Percentiles rank a stretch among this genome's conserved stretches.
phyloP scores from a whole-genome alignment of 2,329 filamentous ascomycete genomes.

The Ceratocystis cacaofunesta region DNA sequence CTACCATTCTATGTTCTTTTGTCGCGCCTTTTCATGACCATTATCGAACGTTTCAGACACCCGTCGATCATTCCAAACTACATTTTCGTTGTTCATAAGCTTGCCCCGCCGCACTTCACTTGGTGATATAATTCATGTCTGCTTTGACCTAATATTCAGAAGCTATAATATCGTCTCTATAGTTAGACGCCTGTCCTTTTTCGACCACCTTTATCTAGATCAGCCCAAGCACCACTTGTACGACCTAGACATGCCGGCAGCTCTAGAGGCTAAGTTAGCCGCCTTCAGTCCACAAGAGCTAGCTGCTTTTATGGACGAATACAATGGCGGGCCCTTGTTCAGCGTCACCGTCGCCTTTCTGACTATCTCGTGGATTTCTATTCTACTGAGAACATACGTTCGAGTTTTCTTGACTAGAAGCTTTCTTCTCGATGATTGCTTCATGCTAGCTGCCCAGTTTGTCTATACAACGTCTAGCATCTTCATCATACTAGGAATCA shows the following conservation, averaged over 20 bases:
- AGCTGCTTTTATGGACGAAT: slow-evolving; percentile 24
- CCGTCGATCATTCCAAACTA: background rate
- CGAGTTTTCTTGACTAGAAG: slow-evolving; percentile 30
- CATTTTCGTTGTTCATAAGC: background rate
- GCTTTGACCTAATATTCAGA: background rate
- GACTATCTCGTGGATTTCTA: slow-evolving; percentile 29
- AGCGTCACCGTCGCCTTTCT: slow-evolving; percentile 27
- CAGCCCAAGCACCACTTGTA: background rate
- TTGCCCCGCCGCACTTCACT: background rate
- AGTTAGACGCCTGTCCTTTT: background rate
- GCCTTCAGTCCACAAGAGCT: background rate
- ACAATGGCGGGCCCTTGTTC: slow-evolving; percentile 28
- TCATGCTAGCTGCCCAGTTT: slow-evolving; percentile 33
- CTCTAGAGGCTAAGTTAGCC: background rate
- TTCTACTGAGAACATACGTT: slow-evolving; percentile 32
- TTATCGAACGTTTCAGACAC: background rate
- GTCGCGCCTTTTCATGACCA: background rate
- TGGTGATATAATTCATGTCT: background rate
- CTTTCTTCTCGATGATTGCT: slow-evolving; percentile 38
- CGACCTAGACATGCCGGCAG: background rate
- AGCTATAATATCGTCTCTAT: background rate
- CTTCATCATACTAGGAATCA: slow-evolving; percentile 32
- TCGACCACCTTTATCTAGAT: background rate
- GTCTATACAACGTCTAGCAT: slow-evolving; percentile 34
- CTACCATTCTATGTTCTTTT: background rate